Percentiles rank a stretch among this genome's conserved stretches.
These are phyloP conservation scores for Verticillium nubilum DNA, from an alignment of 2,329 filamentous ascomycete genomes.

Conservation along the genomic window DNA sequence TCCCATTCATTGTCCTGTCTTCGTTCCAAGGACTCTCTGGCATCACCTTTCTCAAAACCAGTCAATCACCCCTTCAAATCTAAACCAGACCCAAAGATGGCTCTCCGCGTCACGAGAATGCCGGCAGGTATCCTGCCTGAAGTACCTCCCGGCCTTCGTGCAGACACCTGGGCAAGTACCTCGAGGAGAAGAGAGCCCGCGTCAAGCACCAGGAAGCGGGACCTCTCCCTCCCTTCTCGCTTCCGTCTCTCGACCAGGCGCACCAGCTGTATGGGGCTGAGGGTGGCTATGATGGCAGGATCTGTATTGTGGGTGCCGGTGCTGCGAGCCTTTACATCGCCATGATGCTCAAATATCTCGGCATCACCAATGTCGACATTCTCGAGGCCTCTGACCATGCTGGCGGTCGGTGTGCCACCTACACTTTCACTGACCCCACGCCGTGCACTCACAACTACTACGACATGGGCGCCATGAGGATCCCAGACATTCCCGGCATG, in stretches of 20 bases:
- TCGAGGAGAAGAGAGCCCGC: not conserved
- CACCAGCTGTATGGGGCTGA: not conserved
- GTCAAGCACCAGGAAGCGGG: not conserved
- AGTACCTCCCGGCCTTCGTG: not conserved
- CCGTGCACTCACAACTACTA: constrained; percentile 28
- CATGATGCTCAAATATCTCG: constrained; percentile 22
- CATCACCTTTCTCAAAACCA: not conserved
- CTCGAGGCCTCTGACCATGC: constrained; percentile 23
- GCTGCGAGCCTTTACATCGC: constrained; percentile 27
- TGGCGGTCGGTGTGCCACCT: constrained; percentile 28
- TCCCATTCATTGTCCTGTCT: not conserved
- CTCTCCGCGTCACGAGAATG: not conserved
- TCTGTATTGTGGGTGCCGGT: constrained; percentile 30
- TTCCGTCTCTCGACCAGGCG: not conserved
- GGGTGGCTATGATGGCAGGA: not conserved
- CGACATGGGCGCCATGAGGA: constrained; percentile 35
- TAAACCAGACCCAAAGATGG: not conserved
- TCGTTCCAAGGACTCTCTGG: too few species aligned
- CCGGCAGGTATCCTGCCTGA: not conserved
- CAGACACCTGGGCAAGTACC: not conserved
- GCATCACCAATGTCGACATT: constrained; percentile 23
- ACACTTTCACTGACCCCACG: constrained; percentile 19
- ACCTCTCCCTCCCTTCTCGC: not conserved
- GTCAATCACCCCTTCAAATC: not conserved
- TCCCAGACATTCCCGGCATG: constrained; percentile 26